phyloP scores from a whole-genome alignment of 1,284 basidiomycete genomes.

The Stygiomarasmius scandens region DNA sequence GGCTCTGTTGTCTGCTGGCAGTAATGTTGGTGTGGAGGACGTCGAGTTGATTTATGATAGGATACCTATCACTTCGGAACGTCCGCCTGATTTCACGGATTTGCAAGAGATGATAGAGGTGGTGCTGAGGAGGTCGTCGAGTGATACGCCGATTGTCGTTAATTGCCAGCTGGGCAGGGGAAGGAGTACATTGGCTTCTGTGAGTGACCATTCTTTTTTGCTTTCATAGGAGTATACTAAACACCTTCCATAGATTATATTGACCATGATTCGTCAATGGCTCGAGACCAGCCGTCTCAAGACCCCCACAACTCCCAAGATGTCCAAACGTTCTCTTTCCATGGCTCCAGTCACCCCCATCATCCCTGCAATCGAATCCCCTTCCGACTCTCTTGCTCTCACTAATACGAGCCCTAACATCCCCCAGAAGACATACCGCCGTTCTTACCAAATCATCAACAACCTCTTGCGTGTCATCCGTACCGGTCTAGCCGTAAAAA shows the following conservation, averaged over 20 bases:
- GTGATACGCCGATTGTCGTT: slow-evolving; percentile 84
- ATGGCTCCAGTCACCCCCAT: slow-evolving; percentile 30
- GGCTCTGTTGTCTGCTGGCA: too few species aligned
- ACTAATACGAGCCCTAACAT: slow-evolving; percentile 24
- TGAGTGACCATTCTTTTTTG: slow-evolving; percentile 36
- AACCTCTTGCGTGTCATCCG: slow-evolving; percentile 93
- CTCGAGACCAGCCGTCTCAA: slow-evolving; percentile 50
- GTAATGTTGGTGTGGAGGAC: slow-evolving; percentile 31
- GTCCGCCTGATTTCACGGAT: slow-evolving; percentile 70
- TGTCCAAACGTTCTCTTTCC: slow-evolving; percentile 30
- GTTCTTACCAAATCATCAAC: slow-evolving; percentile 81
- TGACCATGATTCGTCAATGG: slow-evolving; percentile 90
- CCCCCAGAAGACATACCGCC: slow-evolving; percentile 33
- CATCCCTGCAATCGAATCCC: slow-evolving; percentile 30
- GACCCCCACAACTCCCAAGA: slow-evolving; percentile 39
- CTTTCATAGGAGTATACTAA: neutral
- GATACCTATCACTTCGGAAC: slow-evolving; percentile 89
- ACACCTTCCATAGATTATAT: slow-evolving; percentile 59
- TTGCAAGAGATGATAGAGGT: slow-evolving; percentile 81
- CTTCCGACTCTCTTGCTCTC: too few species aligned
- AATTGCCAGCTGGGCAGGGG: slow-evolving; percentile 97
- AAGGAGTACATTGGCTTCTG: slow-evolving; percentile 89
- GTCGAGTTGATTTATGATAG: slow-evolving; percentile 80
- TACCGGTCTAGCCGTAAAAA: slow-evolving; percentile 87
- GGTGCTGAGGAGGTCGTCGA: slow-evolving; percentile 68